Base-by-base conservation (phyloP, 2,329 filamentous ascomycete genomes). In the Trichoderma sp. region DNA sequence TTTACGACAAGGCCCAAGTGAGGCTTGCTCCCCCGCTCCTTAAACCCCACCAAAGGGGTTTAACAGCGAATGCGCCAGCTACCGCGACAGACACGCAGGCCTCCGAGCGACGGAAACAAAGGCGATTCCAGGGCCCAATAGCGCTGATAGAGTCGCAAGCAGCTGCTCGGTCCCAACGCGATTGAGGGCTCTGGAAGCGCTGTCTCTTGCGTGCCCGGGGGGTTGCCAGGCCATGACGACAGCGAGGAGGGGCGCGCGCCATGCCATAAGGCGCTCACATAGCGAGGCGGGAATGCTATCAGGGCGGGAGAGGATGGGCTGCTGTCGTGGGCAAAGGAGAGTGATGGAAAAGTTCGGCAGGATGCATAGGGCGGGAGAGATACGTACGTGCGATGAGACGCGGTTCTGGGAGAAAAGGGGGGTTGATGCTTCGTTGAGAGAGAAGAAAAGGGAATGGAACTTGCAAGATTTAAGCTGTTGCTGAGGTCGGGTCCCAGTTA, bases 181-280 rank as follows among this genome's bases (percentile, higher is more conserved):
- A 71, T 43, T 70, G 71, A 58, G 3, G 66, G 34, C 67, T 70
- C 47, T 70, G 26, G 47, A 56, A 56, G 67, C 36, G 58, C 34
- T 70, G 67, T 51, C 12, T 43, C 15, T 26, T 53, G 57, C 34
- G 65, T 24, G 61, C 68, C 56, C 60, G 76, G 76, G 74, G 77
- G 76, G 63, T 53, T 53, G 47, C 24, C 75, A 76, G 77, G 77
- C 77, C 80, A 83, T 83, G 81, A 82, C 81, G 81, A 83, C 79
- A 82, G 81, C 79, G 79, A 79, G 76, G 77, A 74, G 76, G 76
- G 76, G 77, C 77, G 78, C 73, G 68, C 56, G 68, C 61, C 60
- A 57, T 67, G 32, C 63, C 65, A 72, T 70, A 71, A 64, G 67
- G 72, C 67, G 71, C 73, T 60, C 65, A 68, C 71, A 62, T 58